Evolutionary conservation across 176 grass and related monocot species (phyloP).

Genomic region (Phragmites australis): DNA sequence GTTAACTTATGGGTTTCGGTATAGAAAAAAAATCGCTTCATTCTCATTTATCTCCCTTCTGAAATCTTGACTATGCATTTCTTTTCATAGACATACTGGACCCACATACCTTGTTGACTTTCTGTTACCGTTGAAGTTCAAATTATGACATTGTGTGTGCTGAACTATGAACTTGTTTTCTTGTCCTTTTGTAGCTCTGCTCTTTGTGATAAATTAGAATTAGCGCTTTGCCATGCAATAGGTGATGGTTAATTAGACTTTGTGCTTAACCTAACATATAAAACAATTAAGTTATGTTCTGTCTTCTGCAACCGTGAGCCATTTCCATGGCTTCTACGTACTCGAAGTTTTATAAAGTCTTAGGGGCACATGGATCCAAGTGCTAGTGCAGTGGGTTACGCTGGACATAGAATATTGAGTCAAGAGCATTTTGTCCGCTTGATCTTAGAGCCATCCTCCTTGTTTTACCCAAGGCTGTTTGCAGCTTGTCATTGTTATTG

Average conservation of each 20-base stretch:
- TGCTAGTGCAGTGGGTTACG: not conserved
- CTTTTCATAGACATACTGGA: not conserved
- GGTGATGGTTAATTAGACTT: not conserved
- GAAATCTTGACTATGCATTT: not conserved
- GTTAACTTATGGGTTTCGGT: not conserved
- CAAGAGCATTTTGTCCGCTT: too few relatives aligned
- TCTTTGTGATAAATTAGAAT: not conserved
- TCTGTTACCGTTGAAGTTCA: not conserved
- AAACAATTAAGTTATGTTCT: not conserved
- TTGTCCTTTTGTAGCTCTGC: not conserved
- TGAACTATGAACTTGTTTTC: not conserved
- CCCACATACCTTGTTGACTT: not conserved
- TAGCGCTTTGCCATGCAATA: not conserved
- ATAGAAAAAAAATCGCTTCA: not conserved
- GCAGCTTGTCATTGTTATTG: constrained; percentile 6
- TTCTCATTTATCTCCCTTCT: not conserved
- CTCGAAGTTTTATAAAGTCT: not conserved
- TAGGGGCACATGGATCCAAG: not conserved
- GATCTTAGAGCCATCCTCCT: too few relatives aligned
- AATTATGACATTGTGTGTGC: not conserved
- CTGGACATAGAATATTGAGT: not conserved
- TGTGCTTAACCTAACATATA: not conserved
- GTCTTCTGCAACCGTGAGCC: not conserved
- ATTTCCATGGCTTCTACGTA: not conserved
- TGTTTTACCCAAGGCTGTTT: not conserved